These are phyloP conservation scores for Heliosperma pusillum DNA, from an alignment of 148 eudicot genomes.

Conservation along the genomic window DNA sequence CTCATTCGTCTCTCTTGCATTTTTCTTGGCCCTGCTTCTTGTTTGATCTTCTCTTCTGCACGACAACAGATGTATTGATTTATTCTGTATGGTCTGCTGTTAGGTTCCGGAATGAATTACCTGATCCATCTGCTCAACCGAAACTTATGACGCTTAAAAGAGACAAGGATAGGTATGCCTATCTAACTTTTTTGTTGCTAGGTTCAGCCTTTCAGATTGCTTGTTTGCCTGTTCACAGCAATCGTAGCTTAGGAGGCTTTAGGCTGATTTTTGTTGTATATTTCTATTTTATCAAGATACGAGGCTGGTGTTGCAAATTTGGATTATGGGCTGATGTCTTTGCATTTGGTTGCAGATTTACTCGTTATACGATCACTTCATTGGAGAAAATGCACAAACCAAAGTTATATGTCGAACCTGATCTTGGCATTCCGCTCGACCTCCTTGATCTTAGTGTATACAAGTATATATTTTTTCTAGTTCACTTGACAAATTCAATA, in stretches of 20 bases:
- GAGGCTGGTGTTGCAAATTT: not conserved
- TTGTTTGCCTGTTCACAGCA: not conserved
- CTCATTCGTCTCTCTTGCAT: not conserved
- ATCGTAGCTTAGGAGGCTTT: not conserved
- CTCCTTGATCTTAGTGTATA: constrained; percentile 96
- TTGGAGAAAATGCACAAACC: constrained; percentile 96
- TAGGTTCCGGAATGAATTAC: constrained; percentile 94
- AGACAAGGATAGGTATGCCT: constrained; percentile 79
- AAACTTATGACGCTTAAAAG: constrained; percentile 69
- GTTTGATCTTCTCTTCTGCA: constrained; percentile 5
- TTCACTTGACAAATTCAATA: constrained; percentile 1
- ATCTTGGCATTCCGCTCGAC: constrained; percentile 98
- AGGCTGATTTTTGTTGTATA: not conserved
- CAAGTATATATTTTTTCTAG: constrained; percentile 48
- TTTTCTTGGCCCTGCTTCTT: not conserved
- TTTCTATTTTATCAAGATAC: too few species aligned
- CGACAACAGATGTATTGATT: not conserved
- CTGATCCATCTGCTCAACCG: constrained; percentile 87
- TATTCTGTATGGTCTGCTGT: constrained; percentile 22
- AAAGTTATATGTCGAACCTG: constrained; percentile 77
- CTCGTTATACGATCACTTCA: constrained; percentile 71
- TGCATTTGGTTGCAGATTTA: constrained; percentile 56
- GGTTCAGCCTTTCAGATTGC: not conserved
- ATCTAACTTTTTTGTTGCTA: not conserved
- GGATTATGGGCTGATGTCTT: not conserved